Evolutionary conservation across 2,329 filamentous ascomycete species (phyloP).

Genomic region (Penicillium concentricum): DNA sequence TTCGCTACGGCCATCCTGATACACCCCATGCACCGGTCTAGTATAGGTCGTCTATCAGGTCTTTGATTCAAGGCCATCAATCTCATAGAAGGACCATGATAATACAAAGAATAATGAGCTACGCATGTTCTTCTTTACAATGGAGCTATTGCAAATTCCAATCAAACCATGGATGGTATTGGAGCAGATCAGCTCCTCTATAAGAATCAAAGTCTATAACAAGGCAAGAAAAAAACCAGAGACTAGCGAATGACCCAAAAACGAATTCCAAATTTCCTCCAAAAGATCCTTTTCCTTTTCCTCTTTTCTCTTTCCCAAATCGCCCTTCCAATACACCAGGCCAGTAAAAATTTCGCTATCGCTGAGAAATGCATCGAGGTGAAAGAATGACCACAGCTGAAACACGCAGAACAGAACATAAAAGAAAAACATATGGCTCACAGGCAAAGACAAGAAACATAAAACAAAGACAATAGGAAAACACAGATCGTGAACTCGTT

Average conservation of each 20-base stretch:
- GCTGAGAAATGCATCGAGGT: slow-evolving; percentile 28
- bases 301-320: slow-evolving; percentile 17
- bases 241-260: slow-evolving; percentile 18
- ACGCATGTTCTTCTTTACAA: neutral
- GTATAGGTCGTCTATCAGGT: too few species aligned
- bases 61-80: neutral
- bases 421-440: slow-evolving; percentile 18
- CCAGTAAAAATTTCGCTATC: slow-evolving; percentile 21
- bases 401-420: slow-evolving; percentile 13
- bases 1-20: too few species aligned
- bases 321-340: slow-evolving; percentile 23
- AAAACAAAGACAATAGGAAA: slow-evolving; percentile 8
- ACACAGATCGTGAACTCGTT: slow-evolving; percentile 15
- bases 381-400: slow-evolving; percentile 17
- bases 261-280: slow-evolving; percentile 17
- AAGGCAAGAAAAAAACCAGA: slow-evolving; percentile 1
- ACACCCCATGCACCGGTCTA: too few species aligned
- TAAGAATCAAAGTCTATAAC: slow-evolving; percentile 13
- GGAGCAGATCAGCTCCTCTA: slow-evolving; percentile 7
- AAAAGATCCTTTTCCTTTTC: slow-evolving; percentile 9
- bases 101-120: neutral
- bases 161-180: slow-evolving; percentile 2
- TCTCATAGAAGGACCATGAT: neutral
- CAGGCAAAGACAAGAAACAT: slow-evolving; percentile 15
- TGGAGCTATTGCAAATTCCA: neutral